These are phyloP conservation scores for Monosporascus sp. DNA, from an alignment of 2,329 filamentous ascomycete genomes.

Conservation along the genomic window DNA sequence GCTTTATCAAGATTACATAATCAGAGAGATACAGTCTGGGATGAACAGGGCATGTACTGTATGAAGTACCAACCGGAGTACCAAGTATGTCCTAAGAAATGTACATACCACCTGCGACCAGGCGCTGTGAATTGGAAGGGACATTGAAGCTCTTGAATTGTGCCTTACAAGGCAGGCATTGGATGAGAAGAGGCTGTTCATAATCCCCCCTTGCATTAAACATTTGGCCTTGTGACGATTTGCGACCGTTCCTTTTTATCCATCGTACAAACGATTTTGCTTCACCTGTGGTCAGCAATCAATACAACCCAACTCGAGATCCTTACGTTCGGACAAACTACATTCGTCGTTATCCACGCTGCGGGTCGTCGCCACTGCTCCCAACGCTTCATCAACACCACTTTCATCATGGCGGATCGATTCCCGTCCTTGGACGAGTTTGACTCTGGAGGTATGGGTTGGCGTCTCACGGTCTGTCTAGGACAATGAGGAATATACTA, in stretches of 20 bases:
- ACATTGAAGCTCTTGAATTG: not conserved
- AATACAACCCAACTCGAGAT: no score
- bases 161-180: not conserved
- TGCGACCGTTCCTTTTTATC: not conserved
- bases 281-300: no score
- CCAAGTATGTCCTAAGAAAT: not conserved
- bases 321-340: no score
- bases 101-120: not conserved
- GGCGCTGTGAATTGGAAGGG: not conserved
- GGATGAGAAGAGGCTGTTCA: not conserved
- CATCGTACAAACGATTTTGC: no score
- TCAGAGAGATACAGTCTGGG: no score
- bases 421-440: conserved; percentile 79
- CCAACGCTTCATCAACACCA: conserved; percentile 1
- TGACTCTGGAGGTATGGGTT: conserved; percentile 51
- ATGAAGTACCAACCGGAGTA: no score
- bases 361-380: not conserved
- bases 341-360: not conserved
- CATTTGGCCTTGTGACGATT: not conserved
- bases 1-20: not conserved
- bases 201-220: not conserved
- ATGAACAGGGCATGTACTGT: no score
- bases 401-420: conserved; percentile 63
- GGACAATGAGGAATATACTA: not conserved
- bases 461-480: not conserved